Evolutionary conservation across 164 flowering plant species (phyloP), one percentile per base, ranked within the genome.

Genomic region (Umbellularia californica): DNA sequence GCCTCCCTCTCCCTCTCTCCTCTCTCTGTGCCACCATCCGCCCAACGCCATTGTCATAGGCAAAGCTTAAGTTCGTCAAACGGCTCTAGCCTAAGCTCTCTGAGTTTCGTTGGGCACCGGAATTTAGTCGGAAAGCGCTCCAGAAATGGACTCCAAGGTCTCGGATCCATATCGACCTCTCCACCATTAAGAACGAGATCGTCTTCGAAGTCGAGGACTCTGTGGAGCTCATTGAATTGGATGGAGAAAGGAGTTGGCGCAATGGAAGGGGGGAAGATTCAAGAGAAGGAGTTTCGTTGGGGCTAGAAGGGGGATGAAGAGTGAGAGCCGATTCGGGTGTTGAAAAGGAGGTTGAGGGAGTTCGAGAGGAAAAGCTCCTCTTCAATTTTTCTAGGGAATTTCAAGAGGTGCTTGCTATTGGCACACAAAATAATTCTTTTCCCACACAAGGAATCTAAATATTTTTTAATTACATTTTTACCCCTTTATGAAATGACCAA

Each of bases 261-360:
- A 1, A 1, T 12, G 75, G 2, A 58, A 63, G 72, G 33, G 33
- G 33, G 33, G 70, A 76, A 50, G 74, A 58, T 77, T 22, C 77
- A 51, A 70, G 71, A 72, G 72, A 78, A 81, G 62, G 85, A 84
- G 58, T 75, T 75, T 55, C 58, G 74, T 65, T 79, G 79, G 77
- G 81, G 76, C 5, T 74, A 79, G 79, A 75, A 69, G 24, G 79
- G 77, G 47, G 86, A 80, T 41, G 75, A 73, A 15, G 84, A 80
- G 70, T 91, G 95, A 93, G 87, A 89, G 77, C 95, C 93, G 1
- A 84, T 91, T 71, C 72, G 87, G 74, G 77, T 74, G 19, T 75
- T 89, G 76, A 93, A 90, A 87, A 83, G 82, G 68, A 81, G 90
- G 83, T 79, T 93, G 77, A 87, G 81, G 83, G 94, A 95, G 69